phyloP scores from a whole-genome alignment of 2,329 filamentous ascomycete species.

The Hymenoscyphus scutula region DNA sequence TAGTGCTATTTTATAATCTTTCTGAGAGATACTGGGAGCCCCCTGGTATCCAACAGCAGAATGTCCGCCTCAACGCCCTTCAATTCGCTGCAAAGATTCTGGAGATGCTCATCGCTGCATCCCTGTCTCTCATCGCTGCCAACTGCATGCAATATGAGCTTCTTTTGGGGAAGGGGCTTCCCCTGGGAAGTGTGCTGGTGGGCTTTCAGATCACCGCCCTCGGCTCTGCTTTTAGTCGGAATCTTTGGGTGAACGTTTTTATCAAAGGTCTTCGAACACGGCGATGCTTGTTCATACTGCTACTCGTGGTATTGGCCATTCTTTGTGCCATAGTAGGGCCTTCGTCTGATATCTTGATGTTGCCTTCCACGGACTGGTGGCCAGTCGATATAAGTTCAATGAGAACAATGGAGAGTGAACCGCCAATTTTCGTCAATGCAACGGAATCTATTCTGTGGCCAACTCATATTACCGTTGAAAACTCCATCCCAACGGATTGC shows the following conservation, averaged over 20 bases:
- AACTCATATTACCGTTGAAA: not conserved
- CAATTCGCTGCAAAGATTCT: not conserved
- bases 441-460: not conserved
- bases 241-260: not conserved
- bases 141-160: not conserved
- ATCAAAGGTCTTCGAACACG: not conserved
- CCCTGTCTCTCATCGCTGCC: not conserved
- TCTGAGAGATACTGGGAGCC: not conserved
- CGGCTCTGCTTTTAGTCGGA: not conserved
- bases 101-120: not conserved
- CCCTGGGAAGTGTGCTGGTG: not conserved
- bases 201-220: not conserved
- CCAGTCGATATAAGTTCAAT: too few species aligned
- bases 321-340: not conserved
- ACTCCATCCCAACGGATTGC: not conserved
- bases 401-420: too few species aligned
- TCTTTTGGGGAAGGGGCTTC: not conserved
- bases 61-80: not conserved
- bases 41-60: not conserved
- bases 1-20: not conserved
- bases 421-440: not conserved
- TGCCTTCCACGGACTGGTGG: not conserved
- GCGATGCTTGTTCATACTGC: not conserved
- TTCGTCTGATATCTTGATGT: not conserved
- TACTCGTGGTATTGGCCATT: not conserved